Base-by-base conservation (phyloP, 1,284 basidiomycete species). In the Schizopora paradoxa region DNA sequence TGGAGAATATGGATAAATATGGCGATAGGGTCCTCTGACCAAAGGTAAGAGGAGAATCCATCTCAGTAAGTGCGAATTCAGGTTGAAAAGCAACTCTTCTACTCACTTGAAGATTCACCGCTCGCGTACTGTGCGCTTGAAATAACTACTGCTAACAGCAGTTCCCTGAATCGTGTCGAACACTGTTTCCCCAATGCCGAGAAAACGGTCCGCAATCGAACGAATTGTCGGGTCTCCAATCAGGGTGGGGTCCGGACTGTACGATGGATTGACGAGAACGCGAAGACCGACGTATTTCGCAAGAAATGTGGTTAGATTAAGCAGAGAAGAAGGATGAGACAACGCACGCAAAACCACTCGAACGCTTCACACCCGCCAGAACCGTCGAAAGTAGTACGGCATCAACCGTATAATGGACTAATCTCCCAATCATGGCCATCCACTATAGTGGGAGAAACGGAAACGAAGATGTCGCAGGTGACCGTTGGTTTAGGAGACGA, bases 351-450 rank as follows among this genome's bases (percentile, higher is more conserved):
- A 91, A 91, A 27, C 92, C 92, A 49, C 86, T 93, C 23, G 91
- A 86, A 54, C 90, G 82, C 66, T 86, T 87, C 55, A 99, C 83
- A 27, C 95, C 95, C 27, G 94, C 94, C 18, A 95, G 67, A 7
- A 98, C 76, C 7, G 94, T 91, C 13, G 91, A 93, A 43, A 98
- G 55, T 35, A 97, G 73, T 45, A 91, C 76, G 19, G 86, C 89
- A 61, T 98, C 95, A 44, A 88, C 66, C 33, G 84, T 77, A 59
- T 89, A 92, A 67, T 97, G 94, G 32, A 85, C 63, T 19, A 97
- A 66, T 64, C 82, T 78, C 57, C 91, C 93, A 33, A 96, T 8
- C 45, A 51, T 40, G 34, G 22, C 32, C 45, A 51, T 51, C 33
- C 34, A 23, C 2, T 22, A 11, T 4, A 2, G 37, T 23, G 18